Evolutionary conservation across 148 eudicot species (phyloP).

Genomic region (Fallopia convolvulus): DNA sequence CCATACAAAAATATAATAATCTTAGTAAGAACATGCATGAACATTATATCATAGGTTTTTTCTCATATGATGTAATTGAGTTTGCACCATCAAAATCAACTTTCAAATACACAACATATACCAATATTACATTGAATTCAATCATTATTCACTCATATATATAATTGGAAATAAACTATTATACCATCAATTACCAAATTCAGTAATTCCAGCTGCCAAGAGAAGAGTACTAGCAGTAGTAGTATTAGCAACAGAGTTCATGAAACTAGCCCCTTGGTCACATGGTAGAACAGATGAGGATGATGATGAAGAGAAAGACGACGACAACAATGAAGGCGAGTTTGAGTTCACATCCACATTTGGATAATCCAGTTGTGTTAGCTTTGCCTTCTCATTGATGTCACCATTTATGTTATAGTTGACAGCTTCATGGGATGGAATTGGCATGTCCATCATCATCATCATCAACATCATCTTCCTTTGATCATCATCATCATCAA

Average conservation of each 20-base stretch:
- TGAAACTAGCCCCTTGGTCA: conserved; percentile 6
- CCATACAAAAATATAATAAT: not conserved
- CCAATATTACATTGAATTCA: not conserved
- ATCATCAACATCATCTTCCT: conserved; percentile 7
- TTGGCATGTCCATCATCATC: conserved; percentile 7
- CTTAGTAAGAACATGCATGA: not conserved
- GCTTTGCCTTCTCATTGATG: not conserved
- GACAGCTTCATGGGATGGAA: not conserved
- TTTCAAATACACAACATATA: not conserved
- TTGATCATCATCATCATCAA: not conserved
- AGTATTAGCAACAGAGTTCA: not conserved
- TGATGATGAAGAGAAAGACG: not conserved
- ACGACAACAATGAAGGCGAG: conserved; percentile 5
- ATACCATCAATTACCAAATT: conserved; percentile 5
- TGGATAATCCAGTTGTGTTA: not conserved
- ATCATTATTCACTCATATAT: not conserved
- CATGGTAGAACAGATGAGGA: not conserved
- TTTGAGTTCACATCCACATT: not conserved
- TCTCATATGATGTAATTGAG: not conserved
- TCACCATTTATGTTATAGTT: not conserved
- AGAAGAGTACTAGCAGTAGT: conserved; percentile 2
- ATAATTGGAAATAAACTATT: not conserved
- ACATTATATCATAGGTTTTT: not conserved
- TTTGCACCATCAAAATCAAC: not conserved
- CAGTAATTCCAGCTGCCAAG: conserved; percentile 6